A percentile compares a stretch with the other conserved stretches of the same genome.
Conservation (phyloP, 2,329 filamentous ascomycete genomes). For the Curvularia hawaiiensis region DNA sequence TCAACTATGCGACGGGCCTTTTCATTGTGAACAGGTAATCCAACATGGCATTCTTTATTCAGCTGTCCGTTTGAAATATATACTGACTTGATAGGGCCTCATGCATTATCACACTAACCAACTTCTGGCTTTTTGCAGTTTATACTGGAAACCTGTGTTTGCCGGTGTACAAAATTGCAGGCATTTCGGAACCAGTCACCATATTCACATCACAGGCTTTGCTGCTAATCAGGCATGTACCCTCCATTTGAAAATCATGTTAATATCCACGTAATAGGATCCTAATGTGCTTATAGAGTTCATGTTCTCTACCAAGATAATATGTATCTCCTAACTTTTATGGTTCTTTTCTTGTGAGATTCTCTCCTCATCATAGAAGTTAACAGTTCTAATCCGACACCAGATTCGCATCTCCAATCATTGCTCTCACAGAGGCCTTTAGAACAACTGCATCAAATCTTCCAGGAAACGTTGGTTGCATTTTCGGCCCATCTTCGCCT, state of each 20-base stretch:
- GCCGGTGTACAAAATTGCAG: neutral
- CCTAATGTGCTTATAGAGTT: neutral
- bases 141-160: neutral
- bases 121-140: neutral
- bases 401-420: neutral
- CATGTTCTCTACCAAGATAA: neutral
- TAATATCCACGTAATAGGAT: neutral
- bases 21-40: neutral
- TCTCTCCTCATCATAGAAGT: neutral
- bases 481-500: neutral
- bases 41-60: neutral
- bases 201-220: neutral
- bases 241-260: neutral
- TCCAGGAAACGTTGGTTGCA: neutral
- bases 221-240: neutral
- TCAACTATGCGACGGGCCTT: neutral
- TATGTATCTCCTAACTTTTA: neutral
- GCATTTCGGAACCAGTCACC: neutral
- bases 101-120: neutral
- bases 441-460: neutral
- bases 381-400: neutral
- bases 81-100: neutral
- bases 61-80: neutral
- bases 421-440: neutral
- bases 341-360: neutral